Evolutionary conservation across 1,284 basidiomycete genomes (phyloP), one percentile per base, ranked within the genome.

Genomic region (Wolfiporia cocos): DNA sequence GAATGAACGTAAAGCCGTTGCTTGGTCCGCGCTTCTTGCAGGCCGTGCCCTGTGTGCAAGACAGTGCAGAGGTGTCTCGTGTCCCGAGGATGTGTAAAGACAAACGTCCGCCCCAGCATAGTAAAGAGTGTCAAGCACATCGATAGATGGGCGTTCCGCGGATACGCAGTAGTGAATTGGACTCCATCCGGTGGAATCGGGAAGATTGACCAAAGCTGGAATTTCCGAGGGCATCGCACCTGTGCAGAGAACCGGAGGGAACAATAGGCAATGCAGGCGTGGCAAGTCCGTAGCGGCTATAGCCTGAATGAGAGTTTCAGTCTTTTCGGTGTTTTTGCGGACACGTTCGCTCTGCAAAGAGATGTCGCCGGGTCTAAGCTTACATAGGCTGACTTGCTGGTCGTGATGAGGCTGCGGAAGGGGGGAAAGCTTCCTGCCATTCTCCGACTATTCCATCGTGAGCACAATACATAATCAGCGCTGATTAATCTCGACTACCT

Each of bases 41-140:
- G 65, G 57, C 42, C 59, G 63, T n/a, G 67, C 69, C 24, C 67
- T 69, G 42, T 70, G 71, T 31, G 81, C 82, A 31, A 87, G 71
- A 54, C 81, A 76, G 51, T 87, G 85, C 24, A 87, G 70, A 4
- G 79, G 75, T 0, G 84, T 83, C 49, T 72, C 80, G 42, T 81
- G 71, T 47, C 81, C 78, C 42, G 71, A 57, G 17, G 63, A 59
- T n/a, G 83, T 85, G 58, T 83, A 85, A 26, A 86, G 64, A 33
- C 79, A 70, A 48, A 81, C 63, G 51, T 87, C 85, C 12, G 82
- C 81, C 37, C 84, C 85, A 35, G 82, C 83, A 45, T 73, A 76
- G 52, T 83, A 85, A 26, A 87, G 67, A 17, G 76, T 70, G 49
- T 87, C 81, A 46, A 86, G 66, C 37, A 81, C 66, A 42, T 76